Evolutionary conservation across 352 stramenopile species (phyloP), one percentile per base, ranked within the genome.

Genomic region (Phytophthora foliorum): DNA sequence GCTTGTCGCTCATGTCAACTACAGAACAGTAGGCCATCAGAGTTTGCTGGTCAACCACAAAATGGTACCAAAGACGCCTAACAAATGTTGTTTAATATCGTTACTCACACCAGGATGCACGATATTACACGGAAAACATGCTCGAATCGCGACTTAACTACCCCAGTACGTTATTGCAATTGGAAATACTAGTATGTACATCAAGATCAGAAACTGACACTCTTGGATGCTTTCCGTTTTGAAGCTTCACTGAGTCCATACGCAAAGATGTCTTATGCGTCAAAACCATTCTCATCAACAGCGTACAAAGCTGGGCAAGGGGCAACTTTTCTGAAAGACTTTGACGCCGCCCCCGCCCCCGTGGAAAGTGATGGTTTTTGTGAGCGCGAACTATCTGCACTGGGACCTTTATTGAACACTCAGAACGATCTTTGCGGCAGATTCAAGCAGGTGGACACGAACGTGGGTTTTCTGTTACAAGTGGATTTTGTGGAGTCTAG

Each of bases 301-400:
- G 56, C 60, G 8, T 90, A 88, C 60, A 78, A 74, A 48, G 61
- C 67, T 50, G 80, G 75, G 9, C 75, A 90, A 57, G 82, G 72
- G 4, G 31, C 56, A 7, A 38, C 22, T 4, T 77, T 90, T 57
- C 72, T 74, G 31, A 72, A 22, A 44, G 80, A 86, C 24, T 90
- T 89, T 55, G 80, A 87, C 22, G 63, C 58, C 19, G 74, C 70
- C 6, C 22, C 67, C 25, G 61, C 58, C 29, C 78, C 82, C 0
- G 69, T 75, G 2, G 82, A 90, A 63, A 87, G 74, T 45, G 78
- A 87, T 16, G 82, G 82, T 0, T 88, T 85, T 42, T 90, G 82
- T 36, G 72, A 86, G 31, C 80, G 82, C 1, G 65, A 86, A 49
- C 52, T 90, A 6, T 64, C 67, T 48, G 50, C 62, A 17, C 71